Percentiles rank a stretch among this genome's conserved stretches.
These are phyloP conservation scores for Wickerhamiella domercqiae DNA, from an alignment of 805 yeast species.

Conservation along the genomic window DNA sequence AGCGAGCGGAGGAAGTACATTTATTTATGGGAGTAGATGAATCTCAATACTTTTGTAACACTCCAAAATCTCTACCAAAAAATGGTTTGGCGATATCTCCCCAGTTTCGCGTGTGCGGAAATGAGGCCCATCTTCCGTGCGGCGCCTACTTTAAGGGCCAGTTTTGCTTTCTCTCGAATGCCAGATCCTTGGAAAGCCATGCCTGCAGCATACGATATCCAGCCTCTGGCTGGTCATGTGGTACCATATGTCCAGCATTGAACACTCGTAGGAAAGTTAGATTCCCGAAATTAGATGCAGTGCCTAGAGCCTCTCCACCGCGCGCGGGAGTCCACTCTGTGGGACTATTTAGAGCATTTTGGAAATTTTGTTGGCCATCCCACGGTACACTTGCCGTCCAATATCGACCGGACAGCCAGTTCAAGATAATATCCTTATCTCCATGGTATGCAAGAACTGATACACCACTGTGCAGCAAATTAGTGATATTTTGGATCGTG, in stretches of 20 bases:
- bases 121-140: too few relatives aligned
- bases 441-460: conserved; percentile 89
- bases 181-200: conserved; percentile 35
- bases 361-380: conserved; percentile 32
- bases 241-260: conserved; percentile 89
- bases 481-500: conserved; percentile 54
- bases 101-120: too few relatives aligned
- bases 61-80: too few relatives aligned
- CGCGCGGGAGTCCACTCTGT: conserved; percentile 21
- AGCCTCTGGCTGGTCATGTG: conserved; percentile 68
- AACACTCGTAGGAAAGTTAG: conserved; percentile 65
- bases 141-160: too few relatives aligned
- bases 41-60: too few relatives aligned
- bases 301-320: conserved; percentile 39
- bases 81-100: too few relatives aligned
- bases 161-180: conserved; percentile 2
- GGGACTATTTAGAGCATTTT: conserved; percentile 29
- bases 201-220: conserved; percentile 55
- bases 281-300: conserved; percentile 49
- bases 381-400: conserved; percentile 63
- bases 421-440: conserved; percentile 89
- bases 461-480: conserved; percentile 49
- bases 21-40: too few relatives aligned
- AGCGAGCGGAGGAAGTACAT: too few relatives aligned
- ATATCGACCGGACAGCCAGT: conserved; percentile 86